These are phyloP conservation scores for Cornus controversa DNA, from an alignment of 148 eudicot species.

Conservation along the genomic window DNA sequence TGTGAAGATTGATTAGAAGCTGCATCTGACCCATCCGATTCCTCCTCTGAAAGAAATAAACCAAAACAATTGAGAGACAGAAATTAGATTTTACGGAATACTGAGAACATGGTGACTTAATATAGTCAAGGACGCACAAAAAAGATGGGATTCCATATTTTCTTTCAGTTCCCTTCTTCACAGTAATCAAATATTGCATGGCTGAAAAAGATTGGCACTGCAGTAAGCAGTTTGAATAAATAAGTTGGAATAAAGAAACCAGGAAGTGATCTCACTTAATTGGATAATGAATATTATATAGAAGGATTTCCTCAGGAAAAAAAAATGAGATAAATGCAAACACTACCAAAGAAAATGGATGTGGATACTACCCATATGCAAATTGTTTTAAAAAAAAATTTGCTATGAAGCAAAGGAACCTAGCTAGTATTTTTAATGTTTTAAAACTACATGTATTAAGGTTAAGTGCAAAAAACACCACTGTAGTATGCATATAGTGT, in stretches of 20 bases:
- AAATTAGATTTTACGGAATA: neutral
- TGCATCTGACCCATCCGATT: constrained; percentile 60
- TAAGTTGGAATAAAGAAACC: neutral
- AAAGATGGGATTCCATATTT: neutral
- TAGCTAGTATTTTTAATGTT: too few species aligned
- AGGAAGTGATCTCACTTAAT: neutral
- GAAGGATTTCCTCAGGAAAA: too few species aligned
- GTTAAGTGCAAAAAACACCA: too few species aligned
- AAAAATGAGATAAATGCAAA: neutral
- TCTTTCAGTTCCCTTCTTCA: neutral
- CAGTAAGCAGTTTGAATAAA: neutral
- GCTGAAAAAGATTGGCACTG: neutral
- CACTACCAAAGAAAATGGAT: neutral
- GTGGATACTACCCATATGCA: neutral
- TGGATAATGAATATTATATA: neutral
- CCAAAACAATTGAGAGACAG: neutral
- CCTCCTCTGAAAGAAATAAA: constrained; percentile 63
- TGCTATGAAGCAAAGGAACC: too few species aligned
- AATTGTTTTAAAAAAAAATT: too few species aligned
- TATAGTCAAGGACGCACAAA: too few species aligned
- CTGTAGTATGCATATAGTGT: too few species aligned
- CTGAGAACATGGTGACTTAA: too few species aligned
- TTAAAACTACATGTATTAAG: neutral
- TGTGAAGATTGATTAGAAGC: constrained; percentile 38
- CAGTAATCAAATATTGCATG: neutral